Percentiles rank a stretch among this genome's conserved stretches.
These are phyloP conservation scores for Tylopilus felleus DNA, from an alignment of 768 basidiomycete genomes.

Conservation along the genomic window DNA sequence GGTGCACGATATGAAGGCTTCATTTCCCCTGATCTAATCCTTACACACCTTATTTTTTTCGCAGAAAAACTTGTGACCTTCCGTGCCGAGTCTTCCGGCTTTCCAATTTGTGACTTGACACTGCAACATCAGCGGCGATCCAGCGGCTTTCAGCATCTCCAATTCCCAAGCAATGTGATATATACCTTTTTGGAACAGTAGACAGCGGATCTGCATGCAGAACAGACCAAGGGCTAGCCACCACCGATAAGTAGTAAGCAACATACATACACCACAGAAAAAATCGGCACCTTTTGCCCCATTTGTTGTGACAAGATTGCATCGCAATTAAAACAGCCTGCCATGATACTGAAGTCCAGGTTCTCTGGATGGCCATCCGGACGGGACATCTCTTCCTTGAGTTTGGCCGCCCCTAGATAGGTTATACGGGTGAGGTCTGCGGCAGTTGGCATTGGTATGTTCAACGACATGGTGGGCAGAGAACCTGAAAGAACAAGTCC, in stretches of 20 bases:
- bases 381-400: conserved; percentile 25
- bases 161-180: background rate
- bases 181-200: conserved; percentile 31
- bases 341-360: conserved; percentile 24
- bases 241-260: background rate
- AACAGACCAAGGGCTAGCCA: conserved; percentile 27
- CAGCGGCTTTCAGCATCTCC: background rate
- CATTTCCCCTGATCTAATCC: background rate
- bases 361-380: conserved; percentile 29
- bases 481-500: background rate
- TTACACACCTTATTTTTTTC: conserved; percentile 32
- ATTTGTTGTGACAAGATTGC: conserved; percentile 2
- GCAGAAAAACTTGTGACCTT: conserved; percentile 35
- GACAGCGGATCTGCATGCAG: conserved; percentile 27
- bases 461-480: conserved; percentile 15
- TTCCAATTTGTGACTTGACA: conserved; percentile 39
- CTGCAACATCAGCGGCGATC: conserved; percentile 12
- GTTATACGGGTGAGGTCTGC: conserved; percentile 28
- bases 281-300: conserved; percentile 20
- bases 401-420: conserved; percentile 26
- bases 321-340: conserved; percentile 25
- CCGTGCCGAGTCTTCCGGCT: conserved; percentile 23
- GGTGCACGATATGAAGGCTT: background rate
- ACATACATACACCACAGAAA: background rate
- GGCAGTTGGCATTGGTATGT: conserved; percentile 21